Evolutionary conservation across 441 rosid species (phyloP).

Genomic region (Dalechampia spathulata): DNA sequence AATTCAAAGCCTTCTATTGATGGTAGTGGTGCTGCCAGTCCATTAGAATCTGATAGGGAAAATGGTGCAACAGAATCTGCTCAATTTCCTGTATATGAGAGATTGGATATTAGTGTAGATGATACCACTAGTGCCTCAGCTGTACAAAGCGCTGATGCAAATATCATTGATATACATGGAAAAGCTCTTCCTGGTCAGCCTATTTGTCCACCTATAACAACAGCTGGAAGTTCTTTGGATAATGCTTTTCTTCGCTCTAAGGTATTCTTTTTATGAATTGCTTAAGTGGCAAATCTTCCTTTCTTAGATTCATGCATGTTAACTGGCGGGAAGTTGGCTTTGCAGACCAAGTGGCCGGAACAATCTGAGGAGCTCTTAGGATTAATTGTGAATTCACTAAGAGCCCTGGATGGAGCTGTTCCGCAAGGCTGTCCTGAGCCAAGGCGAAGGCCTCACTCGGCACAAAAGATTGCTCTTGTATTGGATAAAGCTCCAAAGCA

Average conservation of each 20-base stretch:
- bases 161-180: conserved; percentile 38
- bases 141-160: conserved; percentile 63
- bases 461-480: conserved; percentile 86
- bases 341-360: conserved; percentile 96
- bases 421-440: conserved; percentile 97
- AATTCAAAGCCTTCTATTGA: conserved; percentile 49
- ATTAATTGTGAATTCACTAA: conserved; percentile 90
- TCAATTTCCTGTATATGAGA: conserved; percentile 53
- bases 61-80: conserved; percentile 49
- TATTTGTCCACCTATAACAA: conserved; percentile 52
- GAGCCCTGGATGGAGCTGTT: conserved; percentile 92
- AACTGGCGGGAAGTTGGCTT: conserved; percentile 23
- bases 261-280: conserved; percentile 37
- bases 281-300: conserved; percentile 7
- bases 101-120: conserved; percentile 69
- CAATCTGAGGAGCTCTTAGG: conserved; percentile 98
- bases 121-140: conserved; percentile 61
- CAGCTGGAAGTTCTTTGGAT: conserved; percentile 50
- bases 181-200: conserved; percentile 56
- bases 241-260: conserved; percentile 64
- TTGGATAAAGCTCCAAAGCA: conserved; percentile 93
- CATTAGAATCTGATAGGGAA: conserved; percentile 62
- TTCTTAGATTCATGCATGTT: conserved; percentile 2
- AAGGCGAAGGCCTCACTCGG: conserved; percentile 87
- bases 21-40: conserved; percentile 50